Evolutionary conservation across 257 asterid species (phyloP), one percentile per base, ranked within the genome.

Genomic region (Primulina huaijiensis): DNA sequence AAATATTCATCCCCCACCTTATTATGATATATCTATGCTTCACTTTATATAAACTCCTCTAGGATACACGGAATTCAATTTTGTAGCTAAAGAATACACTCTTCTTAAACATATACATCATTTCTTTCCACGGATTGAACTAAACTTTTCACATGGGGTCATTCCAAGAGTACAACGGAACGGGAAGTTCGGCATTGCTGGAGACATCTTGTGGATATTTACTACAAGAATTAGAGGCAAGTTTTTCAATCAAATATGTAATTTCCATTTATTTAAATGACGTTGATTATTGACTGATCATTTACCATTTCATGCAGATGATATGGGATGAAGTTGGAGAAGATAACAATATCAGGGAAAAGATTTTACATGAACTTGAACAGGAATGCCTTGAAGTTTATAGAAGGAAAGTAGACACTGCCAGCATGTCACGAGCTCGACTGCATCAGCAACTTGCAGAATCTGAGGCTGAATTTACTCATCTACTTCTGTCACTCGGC

Each of bases 311-410:
- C 61, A 63, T 38, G 79, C 95, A 92, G 98, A 93, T 93, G 76
- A 93, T 93, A 83, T 93, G 98, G 98, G 95, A 90, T 79, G 98
- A 93, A 81, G 96, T 93, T 4, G 97, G 98, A 60, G 95, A 86
- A 73, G 96, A 90, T 69, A 75, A 87, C 37, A 77, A 78, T 43
- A 87, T 87, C 69, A 85, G 95, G 84, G 96, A 88, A 72, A 93
- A 90, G 79, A 87, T 86, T 73, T 60, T 84, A 68, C 72, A 86
- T 71, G 95, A 89, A 76, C 84, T 90, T 52, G 98, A 90, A 75
- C 97, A 93, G 73, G 98, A 93, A 52, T 93, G 96, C 80, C 88
- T 90, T n/a, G 94, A 90, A 70, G 96, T 93, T 74, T 87, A 86
- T 67, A 75, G 97, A 75, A 89, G 86, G 84, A 93, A 90, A 82